Evolutionary conservation across 163 green algal species (phyloP).

Genomic region (Chlorella variabilis): DNA sequence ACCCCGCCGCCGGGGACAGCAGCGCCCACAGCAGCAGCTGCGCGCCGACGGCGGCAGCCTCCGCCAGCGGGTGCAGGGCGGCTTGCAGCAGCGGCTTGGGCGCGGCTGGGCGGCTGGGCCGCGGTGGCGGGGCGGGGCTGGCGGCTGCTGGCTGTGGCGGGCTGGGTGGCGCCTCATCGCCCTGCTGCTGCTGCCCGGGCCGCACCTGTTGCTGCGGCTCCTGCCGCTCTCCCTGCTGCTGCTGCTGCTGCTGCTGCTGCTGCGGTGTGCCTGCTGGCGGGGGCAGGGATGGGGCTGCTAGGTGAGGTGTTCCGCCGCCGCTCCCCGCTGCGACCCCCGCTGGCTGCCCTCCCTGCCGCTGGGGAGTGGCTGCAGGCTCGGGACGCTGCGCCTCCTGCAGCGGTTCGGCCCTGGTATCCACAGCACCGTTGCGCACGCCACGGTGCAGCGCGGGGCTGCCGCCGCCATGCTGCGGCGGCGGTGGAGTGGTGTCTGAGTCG

Average conservation of each 20-base stretch:
- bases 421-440: no score
- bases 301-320: not conserved
- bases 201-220: not conserved
- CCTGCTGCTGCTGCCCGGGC: not conserved
- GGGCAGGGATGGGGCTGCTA: no score
- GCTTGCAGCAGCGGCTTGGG: not conserved
- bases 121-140: not conserved
- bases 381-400: no score
- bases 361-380: not conserved
- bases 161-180: not conserved
- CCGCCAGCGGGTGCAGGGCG: not conserved
- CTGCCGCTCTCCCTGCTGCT: not conserved
- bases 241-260: not conserved
- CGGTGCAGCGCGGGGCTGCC: no score
- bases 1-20: not conserved
- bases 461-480: no score
- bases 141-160: not conserved
- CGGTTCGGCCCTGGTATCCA: no score
- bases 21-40: slow-evolving; percentile 10
- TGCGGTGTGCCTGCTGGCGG: no score
- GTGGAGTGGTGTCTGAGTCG: no score
- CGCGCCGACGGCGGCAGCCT: not conserved
- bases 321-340: no score
- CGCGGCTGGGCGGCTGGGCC: not conserved
- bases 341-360: no score